These are phyloP conservation scores for Alloascoidea africana DNA, from an alignment of 805 yeast genomes.

Conservation along the genomic window DNA sequence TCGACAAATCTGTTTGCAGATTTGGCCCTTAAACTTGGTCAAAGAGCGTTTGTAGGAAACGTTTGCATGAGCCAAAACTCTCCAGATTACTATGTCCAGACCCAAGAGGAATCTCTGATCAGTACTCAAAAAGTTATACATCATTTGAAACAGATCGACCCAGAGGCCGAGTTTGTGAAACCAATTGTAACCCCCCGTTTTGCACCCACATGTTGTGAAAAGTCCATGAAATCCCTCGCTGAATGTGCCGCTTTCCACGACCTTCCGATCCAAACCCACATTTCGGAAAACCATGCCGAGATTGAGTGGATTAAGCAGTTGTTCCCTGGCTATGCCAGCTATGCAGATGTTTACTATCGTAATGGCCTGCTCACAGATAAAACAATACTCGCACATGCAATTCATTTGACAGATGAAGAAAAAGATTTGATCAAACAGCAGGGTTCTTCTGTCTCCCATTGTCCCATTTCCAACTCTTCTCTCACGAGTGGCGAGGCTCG, in stretches of 20 bases:
- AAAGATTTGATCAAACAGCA: slow-evolving; percentile 35
- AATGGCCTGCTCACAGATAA: slow-evolving; percentile 41
- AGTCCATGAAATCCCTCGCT: slow-evolving; percentile 51
- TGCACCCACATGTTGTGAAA: slow-evolving; percentile 73
- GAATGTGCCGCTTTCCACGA: slow-evolving; percentile 26
- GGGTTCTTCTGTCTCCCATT: slow-evolving; percentile 70
- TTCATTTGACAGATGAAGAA: slow-evolving; percentile 60
- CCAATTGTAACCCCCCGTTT: slow-evolving; percentile 89
- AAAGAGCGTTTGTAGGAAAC: slow-evolving; percentile 82
- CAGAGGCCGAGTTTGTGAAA: slow-evolving; percentile 32
- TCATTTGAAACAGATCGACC: slow-evolving; percentile 39
- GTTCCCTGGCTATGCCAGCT: slow-evolving; percentile 56
- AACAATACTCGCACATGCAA: slow-evolving; percentile 82
- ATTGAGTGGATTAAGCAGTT: slow-evolving; percentile 54
- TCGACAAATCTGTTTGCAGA: slow-evolving; percentile 71
- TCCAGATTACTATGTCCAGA: slow-evolving; percentile 50
- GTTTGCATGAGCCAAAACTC: slow-evolving; percentile 87
- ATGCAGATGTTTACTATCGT: slow-evolving; percentile 65
- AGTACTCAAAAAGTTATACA: slow-evolving; percentile 42
- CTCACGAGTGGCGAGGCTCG: slow-evolving; percentile 86
- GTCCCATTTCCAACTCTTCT: slow-evolving; percentile 85
- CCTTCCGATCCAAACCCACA: slow-evolving; percentile 77
- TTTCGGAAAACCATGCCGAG: slow-evolving; percentile 71
- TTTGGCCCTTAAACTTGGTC: slow-evolving; percentile 50
- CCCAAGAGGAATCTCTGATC: slow-evolving; percentile 38